Percentiles rank a stretch among this genome's conserved stretches.
Conservation (phyloP, 306 rosid species). For the Medicago ruthenica region DNA sequence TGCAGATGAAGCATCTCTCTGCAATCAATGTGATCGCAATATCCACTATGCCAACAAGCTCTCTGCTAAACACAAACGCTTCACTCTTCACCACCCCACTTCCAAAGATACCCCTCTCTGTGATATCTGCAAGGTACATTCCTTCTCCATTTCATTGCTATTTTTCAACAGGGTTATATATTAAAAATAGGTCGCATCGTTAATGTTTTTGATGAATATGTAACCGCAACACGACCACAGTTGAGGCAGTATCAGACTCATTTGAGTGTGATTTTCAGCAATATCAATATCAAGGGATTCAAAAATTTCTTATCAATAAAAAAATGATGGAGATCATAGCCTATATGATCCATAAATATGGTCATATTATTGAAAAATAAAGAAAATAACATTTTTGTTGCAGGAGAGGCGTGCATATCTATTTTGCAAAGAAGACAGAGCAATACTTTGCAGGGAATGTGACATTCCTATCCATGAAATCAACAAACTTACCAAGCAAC, state of each 20-base stretch:
- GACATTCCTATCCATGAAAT: constrained; percentile 74
- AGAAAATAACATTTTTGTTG: not conserved
- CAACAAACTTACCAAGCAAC: constrained; percentile 70
- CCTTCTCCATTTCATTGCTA: not conserved
- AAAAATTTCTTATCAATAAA: too few relatives aligned
- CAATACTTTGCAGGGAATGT: constrained; percentile 83
- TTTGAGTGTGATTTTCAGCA: too few relatives aligned
- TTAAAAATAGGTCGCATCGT: not conserved
- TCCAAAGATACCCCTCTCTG: constrained; percentile 63
- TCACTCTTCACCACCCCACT: constrained; percentile 61
- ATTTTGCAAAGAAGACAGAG: constrained; percentile 88
- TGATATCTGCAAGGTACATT: constrained; percentile 38
- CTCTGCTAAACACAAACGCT: constrained; percentile 70
- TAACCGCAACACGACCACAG: not conserved
- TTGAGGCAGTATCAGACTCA: too few relatives aligned
- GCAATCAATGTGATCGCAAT: constrained; percentile 65
- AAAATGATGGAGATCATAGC: not conserved
- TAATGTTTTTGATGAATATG: not conserved
- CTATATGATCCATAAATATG: not conserved
- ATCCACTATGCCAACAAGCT: constrained; percentile 85
- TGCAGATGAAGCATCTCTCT: constrained; percentile 89
- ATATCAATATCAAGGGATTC: too few relatives aligned
- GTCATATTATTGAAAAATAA: not conserved
- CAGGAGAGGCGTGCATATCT: constrained; percentile 75
- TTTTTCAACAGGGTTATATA: not conserved